A percentile compares a stretch with the other conserved stretches of the same genome.
Conservation (phyloP, 306 rosid genomes). For the Carpinus fangiana region DNA sequence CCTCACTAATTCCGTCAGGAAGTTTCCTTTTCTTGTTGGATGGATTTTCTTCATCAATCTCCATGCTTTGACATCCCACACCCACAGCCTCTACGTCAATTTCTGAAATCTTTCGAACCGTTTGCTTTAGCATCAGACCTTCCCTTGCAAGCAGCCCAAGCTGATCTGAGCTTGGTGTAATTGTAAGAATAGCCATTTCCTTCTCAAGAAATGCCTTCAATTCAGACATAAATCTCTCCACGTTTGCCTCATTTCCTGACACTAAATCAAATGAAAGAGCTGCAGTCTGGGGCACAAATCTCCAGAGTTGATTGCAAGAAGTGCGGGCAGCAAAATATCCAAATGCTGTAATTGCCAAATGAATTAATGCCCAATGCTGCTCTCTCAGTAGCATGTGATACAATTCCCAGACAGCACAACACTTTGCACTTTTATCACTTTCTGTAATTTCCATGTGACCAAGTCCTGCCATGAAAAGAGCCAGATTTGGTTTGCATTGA, state of each 20-base stretch:
- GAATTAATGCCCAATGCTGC: slow-evolving; percentile 79
- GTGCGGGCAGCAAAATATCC: slow-evolving; percentile 72
- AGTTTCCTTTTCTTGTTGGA: slow-evolving; percentile 72
- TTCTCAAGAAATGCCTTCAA: slow-evolving; percentile 67
- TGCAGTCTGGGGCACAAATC: slow-evolving; percentile 73
- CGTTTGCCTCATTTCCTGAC: slow-evolving; percentile 55
- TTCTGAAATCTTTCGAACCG: slow-evolving; percentile 43
- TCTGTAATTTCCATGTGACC: slow-evolving; percentile 60
- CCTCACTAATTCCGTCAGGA: slow-evolving; percentile 66
- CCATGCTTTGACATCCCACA: slow-evolving; percentile 45
- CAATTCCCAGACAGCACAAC: slow-evolving; percentile 58
- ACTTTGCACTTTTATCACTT: slow-evolving; percentile 52
- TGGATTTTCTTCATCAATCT: slow-evolving; percentile 39
- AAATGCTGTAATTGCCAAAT: slow-evolving; percentile 72
- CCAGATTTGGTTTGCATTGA: slow-evolving; percentile 81
- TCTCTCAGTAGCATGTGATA: slow-evolving; percentile 78
- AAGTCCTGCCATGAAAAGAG: slow-evolving; percentile 72
- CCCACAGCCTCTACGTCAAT: slow-evolving; percentile 31
- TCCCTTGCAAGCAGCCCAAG: slow-evolving; percentile 63
- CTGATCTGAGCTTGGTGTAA: slow-evolving; percentile 57
- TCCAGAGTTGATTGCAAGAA: slow-evolving; percentile 67
- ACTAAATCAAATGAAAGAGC: slow-evolving; percentile 73
- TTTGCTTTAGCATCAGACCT: slow-evolving; percentile 63
- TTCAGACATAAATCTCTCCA: slow-evolving; percentile 61
- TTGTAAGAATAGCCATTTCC: slow-evolving; percentile 60